Evolutionary conservation across 2,329 filamentous ascomycete species (phyloP).

Genomic region (Nothophaeocryptopus gaeumannii): DNA sequence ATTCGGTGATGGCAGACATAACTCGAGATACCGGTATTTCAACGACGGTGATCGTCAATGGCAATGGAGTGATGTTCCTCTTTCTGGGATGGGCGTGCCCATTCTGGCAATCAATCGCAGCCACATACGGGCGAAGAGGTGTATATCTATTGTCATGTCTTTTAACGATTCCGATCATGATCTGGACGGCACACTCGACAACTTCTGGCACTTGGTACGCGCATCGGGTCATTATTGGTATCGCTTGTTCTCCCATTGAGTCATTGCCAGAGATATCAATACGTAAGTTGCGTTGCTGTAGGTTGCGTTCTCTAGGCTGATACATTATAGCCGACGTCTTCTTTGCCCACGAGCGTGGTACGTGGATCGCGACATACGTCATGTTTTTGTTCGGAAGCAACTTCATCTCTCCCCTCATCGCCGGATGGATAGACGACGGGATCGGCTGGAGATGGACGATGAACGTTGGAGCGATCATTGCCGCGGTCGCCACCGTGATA

Average conservation of each 20-base stretch:
- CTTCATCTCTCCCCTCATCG: conserved; percentile 42
- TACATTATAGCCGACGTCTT: conserved; percentile 23
- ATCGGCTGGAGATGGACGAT: conserved; percentile 52
- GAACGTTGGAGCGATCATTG: conserved; percentile 54
- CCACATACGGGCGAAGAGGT: conserved; percentile 40
- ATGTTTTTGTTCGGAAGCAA: conserved; percentile 24
- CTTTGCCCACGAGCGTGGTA: conserved; percentile 33
- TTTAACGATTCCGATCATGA: conserved; percentile 22
- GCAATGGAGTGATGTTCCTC: conserved; percentile 39
- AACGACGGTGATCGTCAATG: conserved; percentile 25
- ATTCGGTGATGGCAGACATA: conserved; percentile 36
- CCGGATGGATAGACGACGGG: conserved; percentile 50
- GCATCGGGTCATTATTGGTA: conserved; percentile 22
- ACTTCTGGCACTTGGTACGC: conserved; percentile 18
- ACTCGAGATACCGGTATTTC: conserved; percentile 24
- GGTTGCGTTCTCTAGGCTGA: neutral
- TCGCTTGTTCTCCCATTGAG: conserved; percentile 27
- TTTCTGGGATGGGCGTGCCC: conserved; percentile 46
- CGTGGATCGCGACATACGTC: conserved; percentile 31
- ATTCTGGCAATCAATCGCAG: conserved; percentile 49
- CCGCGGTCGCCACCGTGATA: conserved; percentile 47
- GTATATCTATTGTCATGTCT: conserved; percentile 26
- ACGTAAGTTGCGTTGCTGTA: neutral
- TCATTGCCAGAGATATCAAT: conserved; percentile 32
- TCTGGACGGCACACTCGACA: conserved; percentile 20